phyloP scores from a whole-genome alignment of 352 stramenopile species.

The Peronospora belbahrii region DNA sequence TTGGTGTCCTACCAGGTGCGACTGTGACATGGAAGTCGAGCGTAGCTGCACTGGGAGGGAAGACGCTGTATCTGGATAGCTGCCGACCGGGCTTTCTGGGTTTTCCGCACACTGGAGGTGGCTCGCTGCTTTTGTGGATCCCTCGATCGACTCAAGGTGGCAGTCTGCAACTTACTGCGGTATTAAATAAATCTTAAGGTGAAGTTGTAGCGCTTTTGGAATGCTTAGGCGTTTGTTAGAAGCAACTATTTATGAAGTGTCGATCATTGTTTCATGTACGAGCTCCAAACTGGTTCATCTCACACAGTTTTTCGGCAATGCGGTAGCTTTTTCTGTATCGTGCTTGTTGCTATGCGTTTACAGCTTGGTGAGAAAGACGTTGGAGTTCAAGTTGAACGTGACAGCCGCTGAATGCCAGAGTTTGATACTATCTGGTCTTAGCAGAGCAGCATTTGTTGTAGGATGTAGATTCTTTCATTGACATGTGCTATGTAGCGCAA shows the following conservation, averaged over 20 bases:
- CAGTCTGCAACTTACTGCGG: slow-evolving; percentile 18
- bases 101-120: slow-evolving; percentile 23
- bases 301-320: too few relatives aligned
- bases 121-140: slow-evolving; percentile 30
- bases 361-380: too few relatives aligned
- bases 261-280: neutral
- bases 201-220: neutral
- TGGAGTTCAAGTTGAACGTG: too few relatives aligned
- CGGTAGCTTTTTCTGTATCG: too few relatives aligned
- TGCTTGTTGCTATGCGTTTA: too few relatives aligned
- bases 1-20: slow-evolving; percentile 18
- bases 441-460: too few relatives aligned
- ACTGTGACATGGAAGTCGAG: slow-evolving; percentile 22
- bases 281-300: neutral
- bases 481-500: too few relatives aligned
- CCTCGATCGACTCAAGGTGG: slow-evolving; percentile 21
- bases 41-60: slow-evolving; percentile 21
- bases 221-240: neutral
- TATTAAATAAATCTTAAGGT: slow-evolving; percentile 16
- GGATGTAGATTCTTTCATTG: too few relatives aligned
- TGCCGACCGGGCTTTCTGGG: slow-evolving; percentile 30
- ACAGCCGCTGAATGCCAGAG: too few relatives aligned
- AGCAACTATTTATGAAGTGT: neutral
- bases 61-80: slow-evolving; percentile 35
- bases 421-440: too few relatives aligned